These are phyloP conservation scores for Asterophora parasitica DNA, from an alignment of 768 basidiomycete genomes.

Conservation along the genomic window DNA sequence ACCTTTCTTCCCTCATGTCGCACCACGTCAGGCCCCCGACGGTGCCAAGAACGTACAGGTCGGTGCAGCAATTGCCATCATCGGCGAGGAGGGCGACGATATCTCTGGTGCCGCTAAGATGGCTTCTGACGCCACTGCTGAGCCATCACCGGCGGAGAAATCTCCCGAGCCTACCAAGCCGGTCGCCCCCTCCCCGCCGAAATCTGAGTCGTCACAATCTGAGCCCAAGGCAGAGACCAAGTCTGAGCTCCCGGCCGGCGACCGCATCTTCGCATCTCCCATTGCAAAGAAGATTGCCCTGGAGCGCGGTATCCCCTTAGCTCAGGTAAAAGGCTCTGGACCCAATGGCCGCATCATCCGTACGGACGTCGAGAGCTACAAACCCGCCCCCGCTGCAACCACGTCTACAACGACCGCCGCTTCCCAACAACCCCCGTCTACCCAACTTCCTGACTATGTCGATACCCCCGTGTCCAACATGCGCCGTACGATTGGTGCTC, in stretches of 20 bases:
- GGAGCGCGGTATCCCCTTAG: conserved; percentile 87
- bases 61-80: conserved; percentile 84
- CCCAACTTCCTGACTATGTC: conserved; percentile 65
- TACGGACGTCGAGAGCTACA: conserved; percentile 91
- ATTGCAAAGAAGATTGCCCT: conserved; percentile 96
- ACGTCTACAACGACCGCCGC: conserved; percentile 39
- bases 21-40: conserved; percentile 55
- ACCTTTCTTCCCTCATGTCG: conserved; percentile 1
- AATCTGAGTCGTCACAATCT: conserved; percentile 29
- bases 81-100: conserved; percentile 95
- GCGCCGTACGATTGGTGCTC: conserved; percentile 87
- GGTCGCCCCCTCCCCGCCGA: conserved; percentile 17
- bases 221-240: conserved; percentile 38
- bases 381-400: conserved; percentile 44
- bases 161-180: conserved; percentile 18
- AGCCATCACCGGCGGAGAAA: conserved; percentile 33
- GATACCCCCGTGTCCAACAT: conserved; percentile 92
- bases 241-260: conserved; percentile 56
- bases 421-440: conserved; percentile 45
- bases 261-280: conserved; percentile 91
- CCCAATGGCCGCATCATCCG: conserved; percentile 93
- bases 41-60: conserved; percentile 86
- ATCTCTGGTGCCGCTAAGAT: conserved; percentile 75
- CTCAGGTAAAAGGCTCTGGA: conserved; percentile 88
- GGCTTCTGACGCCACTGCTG: conserved; percentile 57